phyloP scores from a whole-genome alignment of 2,329 filamentous ascomycete genomes.

The Periconia sp. region DNA sequence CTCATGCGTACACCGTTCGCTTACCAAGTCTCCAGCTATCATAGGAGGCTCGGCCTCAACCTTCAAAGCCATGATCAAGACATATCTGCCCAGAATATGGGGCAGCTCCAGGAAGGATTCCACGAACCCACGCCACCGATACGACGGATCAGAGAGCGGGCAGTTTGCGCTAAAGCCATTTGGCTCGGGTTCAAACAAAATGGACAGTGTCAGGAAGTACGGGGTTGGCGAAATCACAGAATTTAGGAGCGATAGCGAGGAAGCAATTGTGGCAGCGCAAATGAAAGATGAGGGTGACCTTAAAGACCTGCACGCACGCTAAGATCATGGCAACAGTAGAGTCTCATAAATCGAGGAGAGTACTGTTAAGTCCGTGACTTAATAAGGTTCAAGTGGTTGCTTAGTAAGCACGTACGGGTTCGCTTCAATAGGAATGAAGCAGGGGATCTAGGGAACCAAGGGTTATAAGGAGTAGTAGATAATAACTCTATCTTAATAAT shows the following conservation, averaged over 20 bases:
- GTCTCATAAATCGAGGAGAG: too few species aligned
- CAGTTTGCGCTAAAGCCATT: constrained; percentile 5
- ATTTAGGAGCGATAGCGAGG: constrained; percentile 6
- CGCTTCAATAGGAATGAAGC: too few species aligned
- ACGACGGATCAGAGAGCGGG: constrained; percentile 1
- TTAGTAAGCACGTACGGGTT: too few species aligned
- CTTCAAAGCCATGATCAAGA: constrained; percentile 8
- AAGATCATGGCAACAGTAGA: too few species aligned
- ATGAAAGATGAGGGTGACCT: too few species aligned
- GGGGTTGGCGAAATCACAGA: constrained; percentile 3
- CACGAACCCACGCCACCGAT: neutral
- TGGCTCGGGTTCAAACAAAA: neutral
- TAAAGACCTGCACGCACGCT: too few species aligned
- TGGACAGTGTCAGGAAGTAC: constrained; percentile 6
- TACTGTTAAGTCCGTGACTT: too few species aligned
- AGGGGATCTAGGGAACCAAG: too few species aligned
- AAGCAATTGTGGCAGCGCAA: constrained; percentile 8
- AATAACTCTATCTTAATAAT: too few species aligned
- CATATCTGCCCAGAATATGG: constrained; percentile 8
- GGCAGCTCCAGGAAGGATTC: neutral
- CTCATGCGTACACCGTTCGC: too few species aligned
- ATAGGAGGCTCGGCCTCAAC: constrained; percentile 9
- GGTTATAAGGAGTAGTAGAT: too few species aligned
- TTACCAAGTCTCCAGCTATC: constrained; percentile 6
- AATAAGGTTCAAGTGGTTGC: too few species aligned